phyloP scores from a whole-genome alignment of 2,329 filamentous ascomycete genomes.

The Fusarium dlaminii region DNA sequence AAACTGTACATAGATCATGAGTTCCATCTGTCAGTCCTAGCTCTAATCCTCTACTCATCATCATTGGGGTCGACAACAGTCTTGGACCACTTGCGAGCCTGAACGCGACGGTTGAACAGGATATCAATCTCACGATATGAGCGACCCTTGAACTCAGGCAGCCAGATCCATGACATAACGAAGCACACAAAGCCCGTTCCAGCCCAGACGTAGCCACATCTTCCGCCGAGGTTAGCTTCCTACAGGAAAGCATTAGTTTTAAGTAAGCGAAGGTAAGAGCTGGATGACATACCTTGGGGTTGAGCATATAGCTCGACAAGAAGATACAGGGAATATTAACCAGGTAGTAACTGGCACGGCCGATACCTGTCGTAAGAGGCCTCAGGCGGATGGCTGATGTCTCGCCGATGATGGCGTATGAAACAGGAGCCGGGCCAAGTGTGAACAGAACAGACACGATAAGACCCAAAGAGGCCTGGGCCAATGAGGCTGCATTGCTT shows the following conservation, averaged over 20 bases:
- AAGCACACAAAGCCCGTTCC: not conserved
- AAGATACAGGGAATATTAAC: slow-evolving; percentile 74
- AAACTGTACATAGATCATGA: too few species aligned
- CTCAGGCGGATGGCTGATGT: slow-evolving; percentile 72
- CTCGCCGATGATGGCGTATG: slow-evolving; percentile 74
- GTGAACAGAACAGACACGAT: slow-evolving; percentile 73
- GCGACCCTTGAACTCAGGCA: not conserved
- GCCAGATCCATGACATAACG: not conserved
- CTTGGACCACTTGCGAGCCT: not conserved
- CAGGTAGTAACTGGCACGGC: slow-evolving; percentile 71
- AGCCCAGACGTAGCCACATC: not conserved
- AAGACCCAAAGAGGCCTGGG: slow-evolving; percentile 70
- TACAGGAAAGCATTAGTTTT: not conserved
- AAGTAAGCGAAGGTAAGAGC: fast-evolving
- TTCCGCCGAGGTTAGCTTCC: not conserved
- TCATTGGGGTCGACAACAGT: not conserved
- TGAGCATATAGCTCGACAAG: slow-evolving; percentile 69
- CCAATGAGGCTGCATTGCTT: not conserved
- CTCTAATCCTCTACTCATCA: not conserved
- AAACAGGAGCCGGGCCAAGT: slow-evolving; percentile 69
- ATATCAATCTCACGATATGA: not conserved
- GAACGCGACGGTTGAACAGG: not conserved
- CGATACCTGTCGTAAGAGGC: slow-evolving; percentile 70
- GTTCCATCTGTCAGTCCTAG: not conserved
- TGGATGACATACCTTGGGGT: slow-evolving; percentile 50